Evolutionary conservation across 2,329 filamentous ascomycete species (phyloP).

Genomic region (Penicillium sp.): DNA sequence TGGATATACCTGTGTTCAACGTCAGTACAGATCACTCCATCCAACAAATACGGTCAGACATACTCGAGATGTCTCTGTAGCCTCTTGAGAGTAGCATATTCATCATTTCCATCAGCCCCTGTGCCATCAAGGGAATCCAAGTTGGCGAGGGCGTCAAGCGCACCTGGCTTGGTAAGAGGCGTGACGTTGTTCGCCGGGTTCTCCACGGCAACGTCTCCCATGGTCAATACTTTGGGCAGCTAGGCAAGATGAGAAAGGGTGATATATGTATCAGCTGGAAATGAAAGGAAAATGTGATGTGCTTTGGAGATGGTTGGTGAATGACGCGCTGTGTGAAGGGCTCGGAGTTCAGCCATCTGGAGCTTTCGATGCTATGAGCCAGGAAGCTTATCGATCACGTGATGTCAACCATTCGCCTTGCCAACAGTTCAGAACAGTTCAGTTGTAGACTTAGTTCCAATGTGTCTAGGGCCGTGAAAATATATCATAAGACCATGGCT

Average conservation of each 20-base stretch:
- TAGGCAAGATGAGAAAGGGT: not conserved
- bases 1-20: conserved; percentile 71
- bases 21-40: conserved; percentile 19
- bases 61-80: conserved; percentile 94
- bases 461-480: not conserved
- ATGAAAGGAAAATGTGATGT: not conserved
- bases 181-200: conserved; percentile 70
- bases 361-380: conserved; percentile 13
- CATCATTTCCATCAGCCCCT: conserved; percentile 76
- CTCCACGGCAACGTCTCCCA: conserved; percentile 87
- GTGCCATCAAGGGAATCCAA: conserved; percentile 87
- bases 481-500: not conserved
- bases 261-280: not conserved
- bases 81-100: conserved; percentile 95
- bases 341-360: conserved; percentile 18
- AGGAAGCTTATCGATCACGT: conserved; percentile 11
- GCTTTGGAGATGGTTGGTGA: conserved; percentile 8
- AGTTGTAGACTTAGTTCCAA: not conserved
- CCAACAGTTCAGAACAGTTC: not conserved
- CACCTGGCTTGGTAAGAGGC: conserved; percentile 76
- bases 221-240: conserved; percentile 40
- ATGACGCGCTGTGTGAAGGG: conserved; percentile 14
- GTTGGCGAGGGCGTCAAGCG: conserved; percentile 76
- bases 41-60: conserved; percentile 28
- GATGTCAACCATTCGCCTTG: not conserved